Conservation (phyloP, 495 filamentous ascomycete genomes). For the Penicillium waksmanii region DNA sequence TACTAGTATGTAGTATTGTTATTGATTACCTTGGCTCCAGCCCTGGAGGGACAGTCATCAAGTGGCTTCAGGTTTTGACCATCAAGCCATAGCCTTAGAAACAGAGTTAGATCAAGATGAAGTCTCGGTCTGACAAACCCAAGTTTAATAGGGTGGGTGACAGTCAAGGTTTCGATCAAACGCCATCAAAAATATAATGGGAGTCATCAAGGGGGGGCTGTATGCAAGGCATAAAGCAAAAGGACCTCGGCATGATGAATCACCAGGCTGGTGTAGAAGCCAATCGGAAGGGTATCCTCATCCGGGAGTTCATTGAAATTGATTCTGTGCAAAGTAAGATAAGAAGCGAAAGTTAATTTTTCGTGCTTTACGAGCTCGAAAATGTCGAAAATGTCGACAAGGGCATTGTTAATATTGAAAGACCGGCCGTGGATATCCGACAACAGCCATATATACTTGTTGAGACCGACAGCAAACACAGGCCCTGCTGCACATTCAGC, state of each 20-base stretch:
- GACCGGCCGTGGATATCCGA: constrained; percentile 5
- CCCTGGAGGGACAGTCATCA: no score
- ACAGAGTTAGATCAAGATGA: background rate
- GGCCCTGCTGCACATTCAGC: constrained; percentile 2
- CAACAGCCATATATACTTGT: background rate
- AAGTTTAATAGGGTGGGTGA: background rate
- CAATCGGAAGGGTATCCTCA: constrained; percentile 14
- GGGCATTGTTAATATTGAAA: background rate
- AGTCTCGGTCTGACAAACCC: background rate
- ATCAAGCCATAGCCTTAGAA: no score
- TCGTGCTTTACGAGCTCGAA: constrained; percentile 1
- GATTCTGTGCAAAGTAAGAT: constrained; percentile 1
- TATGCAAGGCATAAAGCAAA: constrained; percentile 19
- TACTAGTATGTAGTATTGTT: no score
- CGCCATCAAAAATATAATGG: background rate
- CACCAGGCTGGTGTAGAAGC: constrained; percentile 1
- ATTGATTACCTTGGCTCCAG: no score
- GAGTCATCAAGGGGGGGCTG: constrained; percentile 5
- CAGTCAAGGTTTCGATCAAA: constrained; percentile 3
- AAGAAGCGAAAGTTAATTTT: constrained; percentile 7
- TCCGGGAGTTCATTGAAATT: background rate
- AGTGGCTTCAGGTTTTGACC: no score
- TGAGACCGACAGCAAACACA: background rate
- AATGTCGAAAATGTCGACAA: background rate
- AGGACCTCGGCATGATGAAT: constrained; percentile 9